Evolutionary conservation across 2,329 filamentous ascomycete species (phyloP), one percentile per base, ranked within the genome.

Genomic region (Fusarium torulosum): DNA sequence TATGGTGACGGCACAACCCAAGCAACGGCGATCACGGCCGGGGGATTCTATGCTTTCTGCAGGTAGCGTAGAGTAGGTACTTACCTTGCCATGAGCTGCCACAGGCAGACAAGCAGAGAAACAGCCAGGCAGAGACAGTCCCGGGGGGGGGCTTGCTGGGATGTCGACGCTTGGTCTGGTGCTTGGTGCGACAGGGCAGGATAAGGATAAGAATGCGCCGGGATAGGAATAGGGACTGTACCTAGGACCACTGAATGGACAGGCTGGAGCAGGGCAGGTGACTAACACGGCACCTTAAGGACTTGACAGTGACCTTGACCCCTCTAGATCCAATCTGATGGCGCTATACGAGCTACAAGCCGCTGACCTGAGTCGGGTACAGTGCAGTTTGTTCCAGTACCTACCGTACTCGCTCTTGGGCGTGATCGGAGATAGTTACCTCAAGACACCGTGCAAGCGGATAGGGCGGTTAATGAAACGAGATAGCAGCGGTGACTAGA

Each of bases 381-480:
- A 20, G 44, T 37, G 17, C 9, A 37, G 35, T n/a, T 51, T 35
- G 41, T 23, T 43, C 7, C 35, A 29, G 42, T 27, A 29, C 5
- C 37, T 45, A 53, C 41, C 42, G 52, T 41, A 56, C 40, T 57
- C 23, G 40, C 21, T 43, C 23, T 44, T 21, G 63, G 68, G 56
- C 69, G 70, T 67, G 69, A 72, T 72, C 70, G 70, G 68, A 72
- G 70, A 53, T 40, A 55, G 37, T 45, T 37, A 45, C 49, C 44
- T 21, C 35, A 52, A 42, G 25, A 21, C 27, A 10, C 50, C 49
- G 42, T 58, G 38, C 54, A 57, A n/a, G 71, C 63, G 71, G 61
- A 60, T 56, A 63, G 55, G 63, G 63, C 69, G 68, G 59, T 56
- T 55, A 53, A 37, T n/a, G 35, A 37, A 37, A 37, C 35, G 35